Percentiles rank a stretch among this genome's conserved stretches.
Evolutionary conservation across 179 eudicot species (phyloP).

Genomic region (Actinidia arguta): DNA sequence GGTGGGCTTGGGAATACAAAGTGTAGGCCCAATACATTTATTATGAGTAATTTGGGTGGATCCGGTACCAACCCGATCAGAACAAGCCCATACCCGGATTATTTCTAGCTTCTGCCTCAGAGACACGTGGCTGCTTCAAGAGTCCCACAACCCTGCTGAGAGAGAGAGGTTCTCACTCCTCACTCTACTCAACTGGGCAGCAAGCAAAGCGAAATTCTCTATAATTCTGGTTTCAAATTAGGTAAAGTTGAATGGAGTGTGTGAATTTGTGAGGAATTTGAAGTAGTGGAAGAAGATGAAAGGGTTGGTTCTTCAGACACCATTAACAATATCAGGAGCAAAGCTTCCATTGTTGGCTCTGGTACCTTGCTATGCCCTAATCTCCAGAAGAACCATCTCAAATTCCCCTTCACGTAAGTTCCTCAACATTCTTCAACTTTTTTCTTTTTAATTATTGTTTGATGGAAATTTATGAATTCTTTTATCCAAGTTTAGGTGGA

Average conservation of each 20-base stretch:
- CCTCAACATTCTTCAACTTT: not conserved
- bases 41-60: too few relatives aligned
- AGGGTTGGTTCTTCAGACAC: conserved; percentile 22
- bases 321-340: conserved; percentile 18
- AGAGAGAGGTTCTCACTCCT: not conserved
- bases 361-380: conserved; percentile 16
- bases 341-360: conserved; percentile 32
- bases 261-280: conserved; percentile 3
- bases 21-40: too few relatives aligned
- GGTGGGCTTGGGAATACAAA: too few relatives aligned
- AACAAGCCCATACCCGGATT: too few relatives aligned
- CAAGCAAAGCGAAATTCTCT: not conserved
- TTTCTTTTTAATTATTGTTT: not conserved
- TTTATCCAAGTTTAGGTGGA: too few relatives aligned
- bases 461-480: too few relatives aligned
- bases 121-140: conserved; percentile 1
- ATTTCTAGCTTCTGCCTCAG: not conserved
- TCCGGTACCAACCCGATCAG: too few relatives aligned
- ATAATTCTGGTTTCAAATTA: not conserved
- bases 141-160: not conserved
- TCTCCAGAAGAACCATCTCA: conserved; percentile 20
- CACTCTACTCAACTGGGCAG: not conserved
- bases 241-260: not conserved
- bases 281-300: conserved; percentile 15
- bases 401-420: conserved; percentile 24